phyloP scores from a whole-genome alignment of 192 early-diverging fungal species.

The Podila verticillata region DNA sequence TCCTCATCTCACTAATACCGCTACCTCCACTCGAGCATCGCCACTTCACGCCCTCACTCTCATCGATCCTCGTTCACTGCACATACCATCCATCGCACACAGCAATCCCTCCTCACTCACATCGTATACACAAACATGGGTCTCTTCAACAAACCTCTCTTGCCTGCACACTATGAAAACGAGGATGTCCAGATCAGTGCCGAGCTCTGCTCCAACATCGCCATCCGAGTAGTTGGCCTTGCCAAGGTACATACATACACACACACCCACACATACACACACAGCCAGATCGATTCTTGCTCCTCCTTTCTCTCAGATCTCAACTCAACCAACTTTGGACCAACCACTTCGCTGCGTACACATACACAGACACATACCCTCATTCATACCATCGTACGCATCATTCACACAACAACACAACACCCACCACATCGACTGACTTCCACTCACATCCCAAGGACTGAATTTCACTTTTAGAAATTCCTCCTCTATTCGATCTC shows the following conservation, averaged over 20 bases:
- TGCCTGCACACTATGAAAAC: conserved; percentile 42
- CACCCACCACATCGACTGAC: not conserved
- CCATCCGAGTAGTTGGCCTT: conserved; percentile 39
- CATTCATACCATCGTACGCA: not conserved
- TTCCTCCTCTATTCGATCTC: not conserved
- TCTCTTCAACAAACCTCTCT: conserved; percentile 40
- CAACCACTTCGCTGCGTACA: not conserved
- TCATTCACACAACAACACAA: not conserved
- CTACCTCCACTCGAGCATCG: not conserved
- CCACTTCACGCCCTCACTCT: not conserved
- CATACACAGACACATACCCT: not conserved
- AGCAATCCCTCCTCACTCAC: not conserved
- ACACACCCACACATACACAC: not conserved
- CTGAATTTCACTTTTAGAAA: not conserved
- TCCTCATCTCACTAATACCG: not conserved
- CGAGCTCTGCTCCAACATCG: conserved; percentile 45
- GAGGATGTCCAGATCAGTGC: conserved; percentile 52
- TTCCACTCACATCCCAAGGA: not conserved
- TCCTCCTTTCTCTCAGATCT: not conserved
- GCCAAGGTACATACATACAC: conserved; percentile 28
- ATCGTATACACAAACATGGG: conserved; percentile 22
- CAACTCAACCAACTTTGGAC: not conserved
- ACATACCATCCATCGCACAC: not conserved
- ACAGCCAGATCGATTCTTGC: no score
- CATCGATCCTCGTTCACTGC: not conserved